These are phyloP conservation scores for Hyphodiscus sp. DNA, from an alignment of 2,329 filamentous ascomycete genomes.

Conservation along the genomic window DNA sequence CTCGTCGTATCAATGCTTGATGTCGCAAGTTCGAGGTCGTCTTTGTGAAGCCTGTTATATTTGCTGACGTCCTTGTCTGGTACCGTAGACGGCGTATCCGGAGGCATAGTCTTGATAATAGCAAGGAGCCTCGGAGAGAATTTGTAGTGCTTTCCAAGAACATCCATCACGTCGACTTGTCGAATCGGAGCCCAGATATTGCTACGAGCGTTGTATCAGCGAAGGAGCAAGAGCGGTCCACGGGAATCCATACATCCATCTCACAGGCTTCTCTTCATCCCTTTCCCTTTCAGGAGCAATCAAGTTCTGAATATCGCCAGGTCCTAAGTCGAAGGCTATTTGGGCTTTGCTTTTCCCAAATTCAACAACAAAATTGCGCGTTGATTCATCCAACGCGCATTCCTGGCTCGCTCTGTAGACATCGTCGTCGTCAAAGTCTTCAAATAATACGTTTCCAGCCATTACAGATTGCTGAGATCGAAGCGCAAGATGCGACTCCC, in stretches of 20 bases:
- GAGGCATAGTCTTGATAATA: constrained; percentile 55
- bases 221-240: neutral
- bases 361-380: constrained; percentile 58
- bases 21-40: constrained; percentile 20
- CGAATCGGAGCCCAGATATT: constrained; percentile 64
- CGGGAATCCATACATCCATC: constrained; percentile 58
- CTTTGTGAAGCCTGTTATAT: constrained; percentile 14
- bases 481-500: neutral
- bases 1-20: constrained; percentile 10
- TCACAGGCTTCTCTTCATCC: constrained; percentile 42
- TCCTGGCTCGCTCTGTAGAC: constrained; percentile 40
- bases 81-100: constrained; percentile 12
- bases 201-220: constrained; percentile 31
- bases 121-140: constrained; percentile 61
- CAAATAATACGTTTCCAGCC: constrained; percentile 16
- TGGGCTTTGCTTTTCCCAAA: constrained; percentile 51
- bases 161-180: constrained; percentile 48
- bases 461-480: constrained; percentile 7
- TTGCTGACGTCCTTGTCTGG: constrained; percentile 8
- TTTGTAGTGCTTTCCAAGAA: constrained; percentile 55
- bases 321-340: constrained; percentile 48
- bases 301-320: constrained; percentile 36
- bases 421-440: constrained; percentile 44
- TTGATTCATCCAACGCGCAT: constrained; percentile 35
- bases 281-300: constrained; percentile 26